These are phyloP conservation scores for Teunomyces aglyptinius DNA, from an alignment of 805 yeast genomes.

Conservation along the genomic window DNA sequence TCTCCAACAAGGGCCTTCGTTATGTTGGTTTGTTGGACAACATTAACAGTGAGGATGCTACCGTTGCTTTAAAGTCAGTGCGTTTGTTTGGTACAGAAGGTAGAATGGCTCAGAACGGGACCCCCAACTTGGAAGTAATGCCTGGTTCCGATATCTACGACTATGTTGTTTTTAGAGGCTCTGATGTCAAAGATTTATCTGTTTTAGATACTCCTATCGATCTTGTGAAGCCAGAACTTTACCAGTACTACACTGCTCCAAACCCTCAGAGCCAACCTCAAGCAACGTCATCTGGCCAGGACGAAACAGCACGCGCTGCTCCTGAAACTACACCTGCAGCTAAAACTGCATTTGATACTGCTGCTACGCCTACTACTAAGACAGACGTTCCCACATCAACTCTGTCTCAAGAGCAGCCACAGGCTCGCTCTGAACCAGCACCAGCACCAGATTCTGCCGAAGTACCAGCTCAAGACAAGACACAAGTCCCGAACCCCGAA, in stretches of 20 bases:
- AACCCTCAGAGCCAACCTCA: slow-evolving; percentile 10
- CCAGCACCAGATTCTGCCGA: slow-evolving; percentile 3
- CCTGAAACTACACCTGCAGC: slow-evolving; percentile 26
- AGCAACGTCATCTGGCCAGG: slow-evolving; percentile 7
- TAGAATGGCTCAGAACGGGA: slow-evolving; percentile 55
- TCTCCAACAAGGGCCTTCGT: slow-evolving; percentile 76
- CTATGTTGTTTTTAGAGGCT: slow-evolving; percentile 81
- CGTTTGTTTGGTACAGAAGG: slow-evolving; percentile 92
- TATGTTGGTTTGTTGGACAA: slow-evolving; percentile 87
- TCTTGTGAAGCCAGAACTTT: slow-evolving; percentile 55
- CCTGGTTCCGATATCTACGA: slow-evolving; percentile 72
- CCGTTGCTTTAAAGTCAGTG: slow-evolving; percentile 79
- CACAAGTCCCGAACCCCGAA: slow-evolving; percentile 7
- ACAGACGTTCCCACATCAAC: slow-evolving; percentile 11
- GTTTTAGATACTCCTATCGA: slow-evolving; percentile 74
- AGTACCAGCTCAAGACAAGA: slow-evolving; percentile 8
- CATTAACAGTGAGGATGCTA: slow-evolving; percentile 86
- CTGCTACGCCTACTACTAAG: slow-evolving; percentile 12
- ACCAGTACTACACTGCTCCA: slow-evolving; percentile 14
- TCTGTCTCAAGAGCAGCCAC: slow-evolving; percentile 10
- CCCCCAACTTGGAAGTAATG: slow-evolving; percentile 66
- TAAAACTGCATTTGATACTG: slow-evolving; percentile 5
- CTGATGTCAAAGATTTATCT: slow-evolving; percentile 85
- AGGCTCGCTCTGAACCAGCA: slow-evolving; percentile 6
- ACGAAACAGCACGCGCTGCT: slow-evolving; percentile 12